phyloP scores from a whole-genome alignment of 345 rosid genomes.

The Ceriops zippeliana region DNA sequence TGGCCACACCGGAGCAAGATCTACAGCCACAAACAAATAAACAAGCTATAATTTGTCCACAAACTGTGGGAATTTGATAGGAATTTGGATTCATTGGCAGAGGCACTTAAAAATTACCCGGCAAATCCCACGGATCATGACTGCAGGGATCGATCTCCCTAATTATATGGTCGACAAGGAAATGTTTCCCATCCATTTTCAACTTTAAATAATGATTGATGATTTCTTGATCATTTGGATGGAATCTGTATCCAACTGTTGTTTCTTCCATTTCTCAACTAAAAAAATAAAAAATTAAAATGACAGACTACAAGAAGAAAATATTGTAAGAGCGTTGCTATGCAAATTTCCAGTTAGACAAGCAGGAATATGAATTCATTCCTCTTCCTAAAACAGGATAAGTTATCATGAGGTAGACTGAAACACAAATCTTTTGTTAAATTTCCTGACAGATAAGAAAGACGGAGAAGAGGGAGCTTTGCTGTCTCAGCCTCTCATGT shows the following conservation, averaged over 20 bases:
- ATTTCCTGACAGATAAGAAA: no score
- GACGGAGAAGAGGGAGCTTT: no score
- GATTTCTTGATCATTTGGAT: conserved; percentile 28
- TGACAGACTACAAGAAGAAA: background rate
- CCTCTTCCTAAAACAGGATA: background rate
- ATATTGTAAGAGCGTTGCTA: background rate
- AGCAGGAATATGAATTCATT: background rate
- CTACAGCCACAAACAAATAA: background rate
- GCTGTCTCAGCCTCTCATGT: no score
- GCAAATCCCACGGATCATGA: conserved; percentile 29
- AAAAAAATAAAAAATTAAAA: no score
- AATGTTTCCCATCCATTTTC: conserved; percentile 23
- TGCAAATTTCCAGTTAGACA: no score
- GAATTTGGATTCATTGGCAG: background rate
- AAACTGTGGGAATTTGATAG: background rate
- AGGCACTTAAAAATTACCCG: conserved; percentile 22
- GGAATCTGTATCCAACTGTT: conserved; percentile 27
- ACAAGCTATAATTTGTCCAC: background rate
- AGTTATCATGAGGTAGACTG: background rate
- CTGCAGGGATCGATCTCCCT: conserved; percentile 14
- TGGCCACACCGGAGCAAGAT: background rate
- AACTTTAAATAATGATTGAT: conserved; percentile 12
- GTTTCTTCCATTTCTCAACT: background rate
- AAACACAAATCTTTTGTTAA: background rate
- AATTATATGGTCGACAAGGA: conserved; percentile 1